Base-by-base conservation (phyloP, 148 eudicot genomes). In the Pouteria glomerata region DNA sequence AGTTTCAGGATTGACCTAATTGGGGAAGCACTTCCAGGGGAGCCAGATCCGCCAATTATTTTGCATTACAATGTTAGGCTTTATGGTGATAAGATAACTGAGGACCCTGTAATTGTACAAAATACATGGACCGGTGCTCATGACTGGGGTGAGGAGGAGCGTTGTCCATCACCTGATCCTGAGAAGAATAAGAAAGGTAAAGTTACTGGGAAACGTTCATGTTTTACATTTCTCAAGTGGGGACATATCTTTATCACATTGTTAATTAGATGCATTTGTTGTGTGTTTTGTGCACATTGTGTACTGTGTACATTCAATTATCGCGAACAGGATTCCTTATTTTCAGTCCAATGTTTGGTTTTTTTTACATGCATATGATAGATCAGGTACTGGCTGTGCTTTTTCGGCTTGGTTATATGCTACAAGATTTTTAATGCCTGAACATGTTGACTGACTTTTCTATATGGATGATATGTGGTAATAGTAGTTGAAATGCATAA, bases 141-240 rank as follows among this genome's bases (percentile, higher is more conserved):
- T 86, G 99, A 95, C 68, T 95, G 99, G 99, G 97, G 90, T 73
- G 93, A 87, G 42, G 98, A 95, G 79, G 90, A 89, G 80, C 90
- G 99, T 48, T 95, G 99, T 76, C 99, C 99, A 35, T 74, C 81
- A 66, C 86, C 92, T 21, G 82, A 77, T 16, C 75, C 84, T 24
- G 85, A 79, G n/a, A 78, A 81, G 70, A 82, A 67, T 66, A 87
- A 88, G 78, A 91, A 95, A 88, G 99, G 97, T 95, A 81, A 39
- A 8, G 58, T 19, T 26, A 42, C 62, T 48, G 57, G 48, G 12
- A 57, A 57, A 26, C 3, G 4, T 12, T 27, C 27, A 26, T 6
- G 19, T 73, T 74, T 33, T 75, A 31, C 13, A 50, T 71, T 53
- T 48, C 37, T 37, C 37, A 0, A 26, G 24, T n/a, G 12, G 30